Percentiles rank a stretch among this genome's conserved stretches.
Evolutionary conservation across 164 flowering plant species (phyloP).

Genomic region (Pachysandra terminalis): DNA sequence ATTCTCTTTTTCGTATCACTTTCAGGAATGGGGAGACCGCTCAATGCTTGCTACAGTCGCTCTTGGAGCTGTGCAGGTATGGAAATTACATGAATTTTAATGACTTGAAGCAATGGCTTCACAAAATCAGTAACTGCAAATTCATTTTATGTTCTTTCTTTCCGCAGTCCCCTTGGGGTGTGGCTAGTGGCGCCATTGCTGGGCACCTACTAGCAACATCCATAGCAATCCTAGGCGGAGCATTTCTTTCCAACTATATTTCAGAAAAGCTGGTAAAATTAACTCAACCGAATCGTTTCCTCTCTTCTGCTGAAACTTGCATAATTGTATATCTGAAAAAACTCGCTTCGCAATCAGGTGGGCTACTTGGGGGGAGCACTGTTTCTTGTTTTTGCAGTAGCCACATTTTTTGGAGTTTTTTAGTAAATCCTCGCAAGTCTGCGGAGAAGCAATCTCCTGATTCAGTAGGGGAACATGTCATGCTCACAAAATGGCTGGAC

Average conservation of each 20-base stretch:
- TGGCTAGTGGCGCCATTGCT: conserved; percentile 90
- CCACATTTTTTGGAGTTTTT: conserved; percentile 90
- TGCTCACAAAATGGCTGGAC: not conserved
- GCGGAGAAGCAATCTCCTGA: not conserved
- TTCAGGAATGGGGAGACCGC: conserved; percentile 99
- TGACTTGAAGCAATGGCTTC: not conserved
- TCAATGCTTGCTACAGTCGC: conserved; percentile 99
- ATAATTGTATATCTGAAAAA: not conserved
- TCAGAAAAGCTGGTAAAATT: conserved; percentile 87
- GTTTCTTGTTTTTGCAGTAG: conserved; percentile 80
- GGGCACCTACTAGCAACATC: conserved; percentile 88
- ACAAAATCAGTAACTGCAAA: not conserved
- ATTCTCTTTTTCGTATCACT: conserved; percentile 1
- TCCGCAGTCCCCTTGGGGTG: conserved; percentile 96
- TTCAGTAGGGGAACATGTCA: not conserved
- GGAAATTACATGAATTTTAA: conserved; percentile 6
- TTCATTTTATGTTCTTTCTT: not conserved
- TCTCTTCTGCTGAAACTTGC: not conserved
- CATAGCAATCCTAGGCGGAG: conserved; percentile 85
- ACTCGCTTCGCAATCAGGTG: conserved; percentile 48
- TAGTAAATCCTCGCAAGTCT: conserved; percentile 15
- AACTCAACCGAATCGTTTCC: not conserved
- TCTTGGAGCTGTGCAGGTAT: conserved; percentile 98
- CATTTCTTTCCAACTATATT: conserved; percentile 83
- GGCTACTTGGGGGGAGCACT: conserved; percentile 87